phyloP scores from a whole-genome alignment of 768 basidiomycete species.

The Pulveroboletus sp. region DNA sequence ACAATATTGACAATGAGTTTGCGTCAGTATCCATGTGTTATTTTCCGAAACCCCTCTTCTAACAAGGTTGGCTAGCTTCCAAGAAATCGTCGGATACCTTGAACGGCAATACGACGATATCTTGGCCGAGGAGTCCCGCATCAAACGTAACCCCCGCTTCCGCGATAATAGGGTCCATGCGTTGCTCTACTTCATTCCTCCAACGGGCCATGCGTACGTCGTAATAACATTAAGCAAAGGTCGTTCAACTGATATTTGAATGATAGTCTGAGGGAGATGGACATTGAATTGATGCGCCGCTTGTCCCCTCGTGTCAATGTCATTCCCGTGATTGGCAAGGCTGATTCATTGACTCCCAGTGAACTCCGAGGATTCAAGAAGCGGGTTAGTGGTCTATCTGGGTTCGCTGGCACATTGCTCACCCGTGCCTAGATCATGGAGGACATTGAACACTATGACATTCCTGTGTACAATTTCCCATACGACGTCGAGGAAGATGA shows the following conservation, averaged over 20 bases:
- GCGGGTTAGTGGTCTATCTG: constrained; percentile 45
- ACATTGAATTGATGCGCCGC: constrained; percentile 98
- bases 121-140: constrained; percentile 95
- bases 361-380: constrained; percentile 97
- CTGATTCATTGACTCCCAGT: constrained; percentile 88
- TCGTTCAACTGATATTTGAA: background rate
- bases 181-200: constrained; percentile 95
- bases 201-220: constrained; percentile 93
- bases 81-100: constrained; percentile 93
- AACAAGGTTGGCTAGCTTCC: constrained; percentile 56
- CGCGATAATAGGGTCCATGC: constrained; percentile 97
- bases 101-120: constrained; percentile 99
- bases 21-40: constrained; percentile 55
- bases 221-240: background rate
- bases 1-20: constrained; percentile 98
- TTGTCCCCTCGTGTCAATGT: constrained; percentile 98
- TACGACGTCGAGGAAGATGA: constrained; percentile 99
- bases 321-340: constrained; percentile 96
- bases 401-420: constrained; percentile 1
- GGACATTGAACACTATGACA: constrained; percentile 97
- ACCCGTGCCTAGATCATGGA: constrained; percentile 82
- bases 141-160: constrained; percentile 99
- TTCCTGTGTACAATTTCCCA: constrained; percentile 99
- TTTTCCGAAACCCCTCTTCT: constrained; percentile 3
- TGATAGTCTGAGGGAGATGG: constrained; percentile 89